These are phyloP conservation scores for Peribolospora baueri DNA, from an alignment of 768 basidiomycete species.

Conservation along the genomic window DNA sequence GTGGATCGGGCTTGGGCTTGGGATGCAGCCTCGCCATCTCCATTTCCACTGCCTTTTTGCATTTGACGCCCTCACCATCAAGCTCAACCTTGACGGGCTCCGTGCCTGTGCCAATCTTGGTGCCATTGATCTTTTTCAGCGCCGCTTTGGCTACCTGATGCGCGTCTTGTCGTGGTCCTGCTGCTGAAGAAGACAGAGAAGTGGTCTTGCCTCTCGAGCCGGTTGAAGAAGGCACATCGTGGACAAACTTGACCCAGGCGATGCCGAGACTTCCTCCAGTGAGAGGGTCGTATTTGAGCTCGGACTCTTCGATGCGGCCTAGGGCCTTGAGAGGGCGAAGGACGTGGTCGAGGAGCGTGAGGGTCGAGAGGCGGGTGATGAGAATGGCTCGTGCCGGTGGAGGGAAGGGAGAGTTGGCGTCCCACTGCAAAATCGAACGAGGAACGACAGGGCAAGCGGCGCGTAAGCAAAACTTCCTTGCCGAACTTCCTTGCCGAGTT, in stretches of 20 bases:
- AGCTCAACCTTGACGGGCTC: conserved; percentile 46
- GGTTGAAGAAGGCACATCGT: conserved; percentile 4
- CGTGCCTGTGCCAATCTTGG: conserved; percentile 29
- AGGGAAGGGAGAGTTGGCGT: conserved; percentile 49
- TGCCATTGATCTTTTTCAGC: conserved; percentile 40
- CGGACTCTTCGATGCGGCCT: conserved; percentile 41
- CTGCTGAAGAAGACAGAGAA: background rate
- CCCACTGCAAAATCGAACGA: conserved; percentile 32
- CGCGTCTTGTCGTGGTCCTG: conserved; percentile 15
- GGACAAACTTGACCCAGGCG: conserved; percentile 39
- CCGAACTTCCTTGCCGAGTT: background rate
- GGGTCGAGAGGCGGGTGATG: conserved; percentile 41
- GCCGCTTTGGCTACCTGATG: conserved; percentile 47
- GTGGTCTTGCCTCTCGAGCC: conserved; percentile 7
- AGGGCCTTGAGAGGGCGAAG: conserved; percentile 38
- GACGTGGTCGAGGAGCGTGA: conserved; percentile 43
- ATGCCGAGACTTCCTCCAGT: conserved; percentile 69
- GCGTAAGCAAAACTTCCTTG: conserved; percentile 32
- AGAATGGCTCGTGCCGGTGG: conserved; percentile 34
- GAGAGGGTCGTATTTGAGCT: conserved; percentile 49
- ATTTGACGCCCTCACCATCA: conserved; percentile 45
- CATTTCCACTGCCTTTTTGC: conserved; percentile 42
- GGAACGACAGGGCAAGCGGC: conserved; percentile 22
- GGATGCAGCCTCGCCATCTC: conserved; percentile 16
- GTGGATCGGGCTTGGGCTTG: background rate